Conservation (phyloP, 2,329 filamentous ascomycete genomes). For the Sclerotinia spermophila region DNA sequence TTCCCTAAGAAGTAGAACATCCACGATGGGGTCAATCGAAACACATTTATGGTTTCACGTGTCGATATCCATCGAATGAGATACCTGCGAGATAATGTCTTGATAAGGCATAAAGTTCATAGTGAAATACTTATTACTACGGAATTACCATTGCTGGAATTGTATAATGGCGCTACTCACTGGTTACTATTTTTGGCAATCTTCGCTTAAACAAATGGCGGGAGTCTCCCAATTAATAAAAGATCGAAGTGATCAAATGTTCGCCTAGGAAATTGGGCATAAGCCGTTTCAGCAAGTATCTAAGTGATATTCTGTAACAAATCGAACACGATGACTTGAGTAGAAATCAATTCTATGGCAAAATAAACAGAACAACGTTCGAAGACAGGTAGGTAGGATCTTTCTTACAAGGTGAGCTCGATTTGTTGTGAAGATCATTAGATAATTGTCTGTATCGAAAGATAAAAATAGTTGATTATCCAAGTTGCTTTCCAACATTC, state of each 20-base stretch:
- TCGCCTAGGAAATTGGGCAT: too few species aligned
- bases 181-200: not conserved
- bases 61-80: not conserved
- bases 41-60: not conserved
- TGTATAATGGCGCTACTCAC: not conserved
- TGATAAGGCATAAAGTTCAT: not conserved
- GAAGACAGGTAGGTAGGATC: not conserved
- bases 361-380: not conserved
- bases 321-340: not conserved
- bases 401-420: not conserved
- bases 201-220: not conserved
- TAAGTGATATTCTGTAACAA: not conserved
- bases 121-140: not conserved
- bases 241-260: not conserved
- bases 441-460: accelerated
- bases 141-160: not conserved
- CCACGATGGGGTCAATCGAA: not conserved
- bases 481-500: accelerated
- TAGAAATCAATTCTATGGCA: not conserved
- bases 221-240: not conserved
- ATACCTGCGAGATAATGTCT: not conserved
- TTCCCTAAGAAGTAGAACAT: not conserved
- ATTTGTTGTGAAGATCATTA: not conserved
- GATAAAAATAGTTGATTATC: not conserved
- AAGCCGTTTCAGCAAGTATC: accelerated